Percentiles rank a stretch among this genome's conserved stretches.
phyloP scores from a whole-genome alignment of 2,329 filamentous ascomycete genomes.

The Alternaria sp. region DNA sequence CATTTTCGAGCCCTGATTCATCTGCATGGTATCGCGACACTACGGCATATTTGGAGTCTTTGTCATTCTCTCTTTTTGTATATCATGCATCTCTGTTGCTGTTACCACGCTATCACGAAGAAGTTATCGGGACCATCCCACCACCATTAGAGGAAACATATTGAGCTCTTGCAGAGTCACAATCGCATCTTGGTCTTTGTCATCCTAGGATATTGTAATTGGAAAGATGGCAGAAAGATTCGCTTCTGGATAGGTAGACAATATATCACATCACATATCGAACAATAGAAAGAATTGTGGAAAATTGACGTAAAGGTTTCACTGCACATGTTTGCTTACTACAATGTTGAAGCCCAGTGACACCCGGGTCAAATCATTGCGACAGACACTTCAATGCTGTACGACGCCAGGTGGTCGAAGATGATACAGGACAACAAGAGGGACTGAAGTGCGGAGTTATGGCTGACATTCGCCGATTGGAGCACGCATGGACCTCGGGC shows the following conservation, averaged over 20 bases:
- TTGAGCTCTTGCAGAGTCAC: neutral
- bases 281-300: neutral
- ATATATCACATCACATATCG: neutral
- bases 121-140: neutral
- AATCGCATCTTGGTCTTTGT: slow-evolving; percentile 4
- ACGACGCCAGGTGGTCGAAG: no score
- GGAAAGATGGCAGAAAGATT: neutral
- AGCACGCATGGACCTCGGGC: slow-evolving; percentile 7
- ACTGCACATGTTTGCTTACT: neutral
- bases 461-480: slow-evolving; percentile 12
- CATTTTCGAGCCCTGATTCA: neutral
- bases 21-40: slow-evolving; percentile 13
- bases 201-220: slow-evolving; percentile 14
- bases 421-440: neutral
- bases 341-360: no score
- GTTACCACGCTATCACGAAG: slow-evolving; percentile 3
- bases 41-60: slow-evolving; percentile 13
- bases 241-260: neutral
- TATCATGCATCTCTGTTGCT: neutral
- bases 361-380: no score
- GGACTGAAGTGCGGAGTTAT: neutral
- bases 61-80: slow-evolving; percentile 7
- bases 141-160: slow-evolving; percentile 5
- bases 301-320: neutral
- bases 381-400: no score